Conservation (phyloP, 371 early-diverging fungal genomes). For the Synchytrium microbalum region DNA sequence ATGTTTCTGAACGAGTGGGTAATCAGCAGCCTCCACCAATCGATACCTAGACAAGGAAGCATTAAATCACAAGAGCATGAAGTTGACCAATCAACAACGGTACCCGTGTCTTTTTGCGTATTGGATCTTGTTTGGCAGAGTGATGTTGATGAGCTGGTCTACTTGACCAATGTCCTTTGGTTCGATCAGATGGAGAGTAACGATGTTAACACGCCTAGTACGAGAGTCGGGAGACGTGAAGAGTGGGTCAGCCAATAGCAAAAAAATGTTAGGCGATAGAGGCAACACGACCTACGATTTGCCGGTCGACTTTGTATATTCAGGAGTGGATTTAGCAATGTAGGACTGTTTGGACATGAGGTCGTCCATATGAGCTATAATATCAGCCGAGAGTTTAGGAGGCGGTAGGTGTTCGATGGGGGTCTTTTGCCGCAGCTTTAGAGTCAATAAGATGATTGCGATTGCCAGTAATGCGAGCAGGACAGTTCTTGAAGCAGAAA, state of each 20-base stretch:
- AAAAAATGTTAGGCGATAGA: neutral
- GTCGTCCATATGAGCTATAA: neutral
- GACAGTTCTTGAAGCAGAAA: no score
- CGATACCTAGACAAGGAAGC: neutral
- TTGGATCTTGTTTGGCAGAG: neutral
- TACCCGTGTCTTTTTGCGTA: neutral
- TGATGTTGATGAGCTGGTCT: neutral
- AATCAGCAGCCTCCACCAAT: neutral
- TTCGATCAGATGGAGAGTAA: neutral
- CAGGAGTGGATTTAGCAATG: neutral
- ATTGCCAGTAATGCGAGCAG: neutral
- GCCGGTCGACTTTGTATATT: neutral
- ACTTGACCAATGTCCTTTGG: neutral
- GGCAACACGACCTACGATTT: neutral
- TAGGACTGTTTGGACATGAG: neutral
- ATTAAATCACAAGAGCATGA: neutral
- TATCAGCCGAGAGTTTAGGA: neutral
- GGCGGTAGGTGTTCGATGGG: neutral
- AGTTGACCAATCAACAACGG: neutral
- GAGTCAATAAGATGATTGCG: neutral
- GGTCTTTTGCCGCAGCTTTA: neutral
- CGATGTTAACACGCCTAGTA: neutral
- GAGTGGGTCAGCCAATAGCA: no score
- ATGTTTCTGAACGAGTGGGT: neutral
- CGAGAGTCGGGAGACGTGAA: no score